Evolutionary conservation across 441 rosid genomes (phyloP).

Genomic region (Populus hybrid): DNA sequence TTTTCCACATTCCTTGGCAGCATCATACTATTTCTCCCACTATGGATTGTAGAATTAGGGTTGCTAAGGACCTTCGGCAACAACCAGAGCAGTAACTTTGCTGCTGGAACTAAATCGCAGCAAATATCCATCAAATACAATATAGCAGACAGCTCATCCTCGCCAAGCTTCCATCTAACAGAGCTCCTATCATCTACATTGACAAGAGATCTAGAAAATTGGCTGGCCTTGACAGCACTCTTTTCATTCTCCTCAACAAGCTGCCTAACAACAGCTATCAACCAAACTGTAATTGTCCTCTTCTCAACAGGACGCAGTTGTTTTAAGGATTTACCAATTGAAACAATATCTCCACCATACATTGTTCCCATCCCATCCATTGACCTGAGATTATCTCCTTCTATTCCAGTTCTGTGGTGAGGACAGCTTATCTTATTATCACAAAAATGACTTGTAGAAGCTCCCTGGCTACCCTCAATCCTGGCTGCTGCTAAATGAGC

Average conservation of each 20-base stretch:
- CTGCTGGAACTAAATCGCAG: conserved; percentile 71
- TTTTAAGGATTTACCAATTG: no score
- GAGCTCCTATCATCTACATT: conserved; percentile 65
- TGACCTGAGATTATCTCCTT: no score
- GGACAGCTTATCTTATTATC: no score
- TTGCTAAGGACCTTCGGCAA: conserved; percentile 71
- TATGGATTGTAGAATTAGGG: conserved; percentile 56
- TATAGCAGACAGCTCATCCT: conserved; percentile 79
- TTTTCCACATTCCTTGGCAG: conserved; percentile 67
- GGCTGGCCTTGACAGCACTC: conserved; percentile 57
- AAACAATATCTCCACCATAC: no score
- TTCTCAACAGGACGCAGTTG: no score
- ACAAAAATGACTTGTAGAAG: no score
- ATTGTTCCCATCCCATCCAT: no score
- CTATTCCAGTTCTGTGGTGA: no score
- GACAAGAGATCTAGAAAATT: conserved; percentile 49
- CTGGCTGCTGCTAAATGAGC: no score
- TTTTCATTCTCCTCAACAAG: conserved; percentile 85
- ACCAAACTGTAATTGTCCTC: no score
- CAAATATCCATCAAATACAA: conserved; percentile 81
- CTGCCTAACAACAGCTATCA: no score
- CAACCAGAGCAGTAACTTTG: conserved; percentile 87
- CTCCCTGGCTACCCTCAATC: no score
- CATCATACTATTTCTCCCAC: conserved; percentile 66
- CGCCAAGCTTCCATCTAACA: conserved; percentile 85